phyloP scores from a whole-genome alignment of 1,284 basidiomycete species.

The Cutaneotrichosporon sp. region DNA sequence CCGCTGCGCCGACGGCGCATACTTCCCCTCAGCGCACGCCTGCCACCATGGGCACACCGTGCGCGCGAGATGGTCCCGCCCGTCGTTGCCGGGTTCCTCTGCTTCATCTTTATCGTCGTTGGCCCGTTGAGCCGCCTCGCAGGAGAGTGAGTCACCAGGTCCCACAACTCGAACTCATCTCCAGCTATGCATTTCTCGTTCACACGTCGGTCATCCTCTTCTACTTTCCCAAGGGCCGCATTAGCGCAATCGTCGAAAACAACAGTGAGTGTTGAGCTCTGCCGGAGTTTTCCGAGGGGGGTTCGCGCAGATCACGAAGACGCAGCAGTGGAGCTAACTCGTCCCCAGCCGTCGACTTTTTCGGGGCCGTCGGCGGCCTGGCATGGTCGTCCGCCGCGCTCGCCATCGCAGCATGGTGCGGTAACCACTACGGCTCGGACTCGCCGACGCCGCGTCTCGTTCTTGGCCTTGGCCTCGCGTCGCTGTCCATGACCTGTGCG shows the following conservation, averaged over 20 bases:
- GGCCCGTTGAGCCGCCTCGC: conserved; percentile 28
- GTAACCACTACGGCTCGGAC: conserved; percentile 27
- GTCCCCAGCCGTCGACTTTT: conserved; percentile 11
- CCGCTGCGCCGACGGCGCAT: neutral
- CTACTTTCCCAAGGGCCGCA: conserved; percentile 45
- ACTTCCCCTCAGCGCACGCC: conserved; percentile 3
- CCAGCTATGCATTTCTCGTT: conserved; percentile 44
- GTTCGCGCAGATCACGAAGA: neutral
- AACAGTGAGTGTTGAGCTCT: conserved; percentile 27
- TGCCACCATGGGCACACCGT: conserved; percentile 13
- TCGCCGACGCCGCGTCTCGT: conserved; percentile 30
- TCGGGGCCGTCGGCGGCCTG: conserved; percentile 34
- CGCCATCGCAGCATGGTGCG: conserved; percentile 37
- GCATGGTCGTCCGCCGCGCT: conserved; percentile 37
- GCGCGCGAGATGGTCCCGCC: conserved; percentile 10
- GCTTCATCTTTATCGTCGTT: conserved; percentile 38
- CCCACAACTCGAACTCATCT: neutral
- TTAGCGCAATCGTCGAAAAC: conserved; percentile 41
- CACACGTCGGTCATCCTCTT: conserved; percentile 44
- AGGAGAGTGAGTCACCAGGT: conserved; percentile 30
- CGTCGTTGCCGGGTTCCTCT: conserved; percentile 21
- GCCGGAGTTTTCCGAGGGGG: neutral
- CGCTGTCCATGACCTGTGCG: conserved; percentile 37
- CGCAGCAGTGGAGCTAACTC: neutral
- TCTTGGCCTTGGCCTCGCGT: conserved; percentile 36